A percentile compares a stretch with the other conserved stretches of the same genome.
Evolutionary conservation across 1,284 basidiomycete genomes (phyloP).

Genomic region (Boletus nobilissimus): DNA sequence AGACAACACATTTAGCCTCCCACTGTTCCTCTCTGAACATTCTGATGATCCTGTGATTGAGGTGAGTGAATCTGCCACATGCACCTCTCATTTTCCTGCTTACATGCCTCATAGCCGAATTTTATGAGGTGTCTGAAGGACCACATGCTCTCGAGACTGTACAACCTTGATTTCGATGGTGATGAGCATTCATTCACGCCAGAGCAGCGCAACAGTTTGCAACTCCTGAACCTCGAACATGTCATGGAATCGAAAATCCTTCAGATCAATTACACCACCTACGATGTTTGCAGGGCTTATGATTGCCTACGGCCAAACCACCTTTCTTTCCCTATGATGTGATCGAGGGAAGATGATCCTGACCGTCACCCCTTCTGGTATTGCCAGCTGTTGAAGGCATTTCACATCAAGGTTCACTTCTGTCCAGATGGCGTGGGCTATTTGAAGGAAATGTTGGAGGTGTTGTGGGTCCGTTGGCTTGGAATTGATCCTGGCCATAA

Average conservation of each 20-base stretch:
- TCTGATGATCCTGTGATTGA: not conserved
- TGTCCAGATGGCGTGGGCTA: too few species aligned
- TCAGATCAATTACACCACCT: not conserved
- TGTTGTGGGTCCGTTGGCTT: too few species aligned
- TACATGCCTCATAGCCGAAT: not conserved
- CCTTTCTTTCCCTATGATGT: too few species aligned
- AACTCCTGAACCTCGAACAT: not conserved
- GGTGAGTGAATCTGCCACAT: not conserved
- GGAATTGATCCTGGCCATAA: too few species aligned
- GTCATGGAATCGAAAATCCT: not conserved
- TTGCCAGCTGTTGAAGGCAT: too few species aligned
- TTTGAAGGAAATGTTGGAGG: too few species aligned
- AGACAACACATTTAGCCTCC: not conserved
- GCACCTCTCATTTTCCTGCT: too few species aligned
- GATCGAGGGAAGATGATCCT: too few species aligned
- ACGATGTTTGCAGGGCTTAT: not conserved
- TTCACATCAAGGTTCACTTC: too few species aligned
- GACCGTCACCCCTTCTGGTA: too few species aligned
- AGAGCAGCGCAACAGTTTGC: not conserved
- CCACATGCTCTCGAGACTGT: not conserved
- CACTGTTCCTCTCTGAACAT: not conserved
- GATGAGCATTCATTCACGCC: not conserved
- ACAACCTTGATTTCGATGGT: not conserved
- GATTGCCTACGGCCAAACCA: not conserved
- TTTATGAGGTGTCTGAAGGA: not conserved